Evolutionary conservation across 495 filamentous ascomycete genomes (phyloP).

Genomic region (Daldinia bambusicola): DNA sequence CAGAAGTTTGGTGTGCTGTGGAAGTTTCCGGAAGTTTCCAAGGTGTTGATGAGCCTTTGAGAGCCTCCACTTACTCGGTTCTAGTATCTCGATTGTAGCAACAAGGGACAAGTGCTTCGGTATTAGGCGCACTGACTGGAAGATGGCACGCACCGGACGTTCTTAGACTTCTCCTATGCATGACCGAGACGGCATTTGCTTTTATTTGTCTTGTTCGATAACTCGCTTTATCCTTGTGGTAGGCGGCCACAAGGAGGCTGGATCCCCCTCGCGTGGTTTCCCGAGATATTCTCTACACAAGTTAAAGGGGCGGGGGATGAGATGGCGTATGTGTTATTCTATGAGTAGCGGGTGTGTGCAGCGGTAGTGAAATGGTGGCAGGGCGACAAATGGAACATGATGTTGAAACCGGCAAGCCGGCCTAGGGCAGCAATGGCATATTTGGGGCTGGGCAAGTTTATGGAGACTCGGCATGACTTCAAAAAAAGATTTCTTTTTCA

Average conservation of each 20-base stretch:
- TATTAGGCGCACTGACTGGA: conserved; percentile 34
- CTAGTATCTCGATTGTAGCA: conserved; percentile 33
- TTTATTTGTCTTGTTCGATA: conserved; percentile 52
- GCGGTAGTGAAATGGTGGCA: conserved; percentile 32
- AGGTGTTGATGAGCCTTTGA: conserved; percentile 29
- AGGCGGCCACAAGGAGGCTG: conserved; percentile 52
- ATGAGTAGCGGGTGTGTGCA: conserved; percentile 38
- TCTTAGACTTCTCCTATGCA: conserved; percentile 62
- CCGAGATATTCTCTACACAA: conserved; percentile 47
- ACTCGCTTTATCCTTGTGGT: conserved; percentile 55
- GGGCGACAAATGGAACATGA: conserved; percentile 43
- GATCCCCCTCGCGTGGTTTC: conserved; percentile 49
- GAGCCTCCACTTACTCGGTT: conserved; percentile 20
- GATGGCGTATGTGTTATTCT: conserved; percentile 56
- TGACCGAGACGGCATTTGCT: conserved; percentile 56
- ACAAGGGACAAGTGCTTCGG: conserved; percentile 33
- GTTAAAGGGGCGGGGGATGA: conserved; percentile 47
- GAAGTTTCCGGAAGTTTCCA: conserved; percentile 36
- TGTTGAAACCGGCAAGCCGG: conserved; percentile 43
- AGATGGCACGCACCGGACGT: conserved; percentile 46
- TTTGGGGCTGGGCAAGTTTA: conserved; percentile 43
- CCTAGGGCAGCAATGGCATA: conserved; percentile 42
- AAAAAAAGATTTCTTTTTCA: conserved; percentile 51
- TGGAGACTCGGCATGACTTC: conserved; percentile 48
- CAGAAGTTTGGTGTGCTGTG: conserved; percentile 37